Evolutionary conservation across 495 filamentous ascomycete genomes (phyloP), one percentile per base, ranked within the genome.

Genomic region (Talaromyces trachyspermus): DNA sequence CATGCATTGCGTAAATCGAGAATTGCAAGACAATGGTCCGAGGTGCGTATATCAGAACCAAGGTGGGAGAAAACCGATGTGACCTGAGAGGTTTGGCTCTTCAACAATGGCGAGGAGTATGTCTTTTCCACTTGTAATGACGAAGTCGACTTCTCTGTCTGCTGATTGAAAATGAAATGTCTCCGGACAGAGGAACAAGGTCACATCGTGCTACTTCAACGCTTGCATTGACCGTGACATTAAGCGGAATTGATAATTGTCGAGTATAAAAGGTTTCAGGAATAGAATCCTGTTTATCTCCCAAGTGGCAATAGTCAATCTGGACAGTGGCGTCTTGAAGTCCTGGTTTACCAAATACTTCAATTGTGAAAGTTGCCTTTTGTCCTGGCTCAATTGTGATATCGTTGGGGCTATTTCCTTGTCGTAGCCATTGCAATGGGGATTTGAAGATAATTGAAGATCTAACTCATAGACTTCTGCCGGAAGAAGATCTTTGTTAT

Each of bases 211-310:
- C 75, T 12, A 95, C 68, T 51, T 94, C 85, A 15, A 95, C 71
- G 55, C 86, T 89, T 10, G 89, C 86, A 60, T 95, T 95, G 29
- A 97, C 90, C 3, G 90, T 95, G 17, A 95, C 75, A 0, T 86
- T 88, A 42, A 97, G 64, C 7, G 88, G 88, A 30, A 95, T 73
- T 29, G 82, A 81, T 18, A 95, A 67, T 53, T 91, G 85, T 40
- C 90, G 78, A 12, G 91, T 95, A 57, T 88, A 89, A 54, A 95
- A 92, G 22, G 76, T 72, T 35, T 83, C 80, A n/a, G 71, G 72
- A 2, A 90, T 63, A 33, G 87, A 76, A 11, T 71, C 68, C 15
- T 72, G 73, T 14, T 81, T 69, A 23, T 76, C 71, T 5, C 84
- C 87, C 26, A 95, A 68, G 48, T 69, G 68, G 4, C 81, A 83